These are phyloP conservation scores for Licmophora abbreviata DNA, from an alignment of 108 stramenopile genomes.

Conservation along the genomic window DNA sequence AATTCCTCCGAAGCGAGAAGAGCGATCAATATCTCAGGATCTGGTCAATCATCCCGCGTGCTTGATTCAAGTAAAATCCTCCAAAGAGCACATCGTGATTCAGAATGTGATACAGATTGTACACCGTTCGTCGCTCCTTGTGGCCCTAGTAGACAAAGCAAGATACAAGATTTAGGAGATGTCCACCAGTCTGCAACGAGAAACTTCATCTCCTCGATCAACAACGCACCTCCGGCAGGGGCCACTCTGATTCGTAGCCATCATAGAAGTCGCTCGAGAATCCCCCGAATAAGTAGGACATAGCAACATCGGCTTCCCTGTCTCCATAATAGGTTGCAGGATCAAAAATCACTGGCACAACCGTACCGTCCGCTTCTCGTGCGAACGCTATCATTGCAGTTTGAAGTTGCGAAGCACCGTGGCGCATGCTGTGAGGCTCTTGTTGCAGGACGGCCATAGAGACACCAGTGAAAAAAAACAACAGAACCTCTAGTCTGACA, in stretches of 20 bases:
- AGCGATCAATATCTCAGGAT: too few relatives aligned
- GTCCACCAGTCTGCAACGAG: too few relatives aligned
- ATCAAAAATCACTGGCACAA: slow-evolving; percentile 69
- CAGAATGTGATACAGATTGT: slow-evolving; percentile 77
- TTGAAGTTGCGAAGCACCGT: not conserved
- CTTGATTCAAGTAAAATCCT: slow-evolving; percentile 57
- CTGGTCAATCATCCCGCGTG: slow-evolving; percentile 69
- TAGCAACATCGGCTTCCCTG: slow-evolving; percentile 65
- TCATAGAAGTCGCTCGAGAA: slow-evolving; percentile 53
- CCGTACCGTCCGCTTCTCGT: slow-evolving; percentile 9
- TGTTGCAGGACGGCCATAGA: not conserved
- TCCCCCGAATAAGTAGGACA: slow-evolving; percentile 75
- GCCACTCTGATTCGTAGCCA: slow-evolving; percentile 70
- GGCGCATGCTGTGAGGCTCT: too few relatives aligned
- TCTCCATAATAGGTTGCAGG: slow-evolving; percentile 83
- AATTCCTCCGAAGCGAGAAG: too few relatives aligned
- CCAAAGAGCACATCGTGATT: slow-evolving; percentile 79
- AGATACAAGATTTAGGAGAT: not conserved
- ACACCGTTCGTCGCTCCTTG: slow-evolving; percentile 24
- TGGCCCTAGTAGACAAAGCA: slow-evolving; percentile 8
- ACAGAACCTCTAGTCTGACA: not conserved
- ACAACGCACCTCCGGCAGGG: slow-evolving; percentile 30
- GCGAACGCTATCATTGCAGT: not conserved
- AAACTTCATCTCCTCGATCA: not conserved
- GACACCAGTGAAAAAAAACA: not conserved